Percentiles rank a stretch among this genome's conserved stretches.
phyloP scores from a whole-genome alignment of 108 stramenopile species.

The Pseudonitzschia pungens region DNA sequence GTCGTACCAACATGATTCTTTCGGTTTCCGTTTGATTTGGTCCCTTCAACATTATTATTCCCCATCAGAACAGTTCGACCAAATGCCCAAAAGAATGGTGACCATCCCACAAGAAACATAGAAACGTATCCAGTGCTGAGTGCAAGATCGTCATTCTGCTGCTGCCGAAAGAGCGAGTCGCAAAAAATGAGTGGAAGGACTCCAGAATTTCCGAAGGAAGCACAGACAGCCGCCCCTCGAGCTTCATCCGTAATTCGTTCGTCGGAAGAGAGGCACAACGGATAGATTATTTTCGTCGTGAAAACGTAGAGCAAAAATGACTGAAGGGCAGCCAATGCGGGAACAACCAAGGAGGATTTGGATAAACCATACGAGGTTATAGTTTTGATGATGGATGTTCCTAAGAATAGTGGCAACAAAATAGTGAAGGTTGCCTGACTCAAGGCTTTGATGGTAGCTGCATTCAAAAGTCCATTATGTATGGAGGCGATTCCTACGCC shows the following conservation, averaged over 20 bases:
- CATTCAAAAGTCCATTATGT: conserved; percentile 16
- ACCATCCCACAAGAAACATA: conserved; percentile 43
- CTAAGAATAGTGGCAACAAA: conserved; percentile 35
- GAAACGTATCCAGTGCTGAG: conserved; percentile 24
- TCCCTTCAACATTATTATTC: neutral
- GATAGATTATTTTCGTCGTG: conserved; percentile 18
- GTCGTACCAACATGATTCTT: neutral
- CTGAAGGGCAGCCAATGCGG: conserved; percentile 26
- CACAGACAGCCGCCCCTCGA: conserved; percentile 5
- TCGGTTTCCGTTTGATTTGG: neutral
- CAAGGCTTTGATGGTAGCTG: conserved; percentile 11
- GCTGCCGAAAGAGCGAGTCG: conserved; percentile 19
- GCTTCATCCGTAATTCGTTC: neutral
- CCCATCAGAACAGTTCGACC: conserved; percentile 29
- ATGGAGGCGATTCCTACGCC: conserved; percentile 33
- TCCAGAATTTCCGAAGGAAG: conserved; percentile 27
- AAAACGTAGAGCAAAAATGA: conserved; percentile 18
- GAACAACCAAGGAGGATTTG: conserved; percentile 16
- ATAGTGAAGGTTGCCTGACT: conserved; percentile 25
- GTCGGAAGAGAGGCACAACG: neutral
- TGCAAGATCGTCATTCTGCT: conserved; percentile 13
- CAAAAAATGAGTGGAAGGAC: conserved; percentile 7
- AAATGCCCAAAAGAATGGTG: conserved; percentile 46
- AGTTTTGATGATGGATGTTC: conserved; percentile 36
- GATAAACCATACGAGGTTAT: conserved; percentile 22